Percentiles rank a stretch among this genome's conserved stretches.
Conservation (phyloP, 768 basidiomycete species). For the Russula abietina region DNA sequence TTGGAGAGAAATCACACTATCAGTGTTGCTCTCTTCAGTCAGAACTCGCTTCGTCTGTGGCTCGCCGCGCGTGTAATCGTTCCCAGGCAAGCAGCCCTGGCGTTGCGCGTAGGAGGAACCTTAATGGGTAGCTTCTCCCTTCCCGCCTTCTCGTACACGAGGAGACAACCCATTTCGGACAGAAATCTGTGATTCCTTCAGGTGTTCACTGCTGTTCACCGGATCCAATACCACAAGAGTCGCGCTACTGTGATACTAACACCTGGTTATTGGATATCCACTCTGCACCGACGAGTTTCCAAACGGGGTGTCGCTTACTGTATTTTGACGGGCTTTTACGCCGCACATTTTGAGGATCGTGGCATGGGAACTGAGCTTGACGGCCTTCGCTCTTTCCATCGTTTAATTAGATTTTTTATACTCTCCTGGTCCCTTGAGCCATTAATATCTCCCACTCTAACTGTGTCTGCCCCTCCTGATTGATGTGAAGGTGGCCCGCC, state of each 20-base stretch:
- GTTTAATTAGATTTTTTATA: background rate
- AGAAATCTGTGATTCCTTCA: background rate
- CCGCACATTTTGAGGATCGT: background rate
- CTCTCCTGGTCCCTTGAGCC: conserved; percentile 13
- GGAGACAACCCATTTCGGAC: background rate
- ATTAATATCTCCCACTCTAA: background rate
- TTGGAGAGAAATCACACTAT: background rate
- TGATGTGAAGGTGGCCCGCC: background rate
- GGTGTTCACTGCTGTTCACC: background rate
- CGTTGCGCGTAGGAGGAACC: background rate
- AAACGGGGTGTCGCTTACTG: background rate
- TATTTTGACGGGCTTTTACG: background rate
- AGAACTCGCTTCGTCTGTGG: background rate
- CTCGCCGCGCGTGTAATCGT: background rate
- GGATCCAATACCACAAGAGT: background rate
- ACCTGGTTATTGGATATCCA: background rate
- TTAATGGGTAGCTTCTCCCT: background rate
- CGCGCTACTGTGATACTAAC: background rate
- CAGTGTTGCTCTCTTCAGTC: too few relatives aligned
- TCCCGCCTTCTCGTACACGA: background rate
- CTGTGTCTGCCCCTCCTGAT: background rate
- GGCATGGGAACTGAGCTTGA: conserved; percentile 11
- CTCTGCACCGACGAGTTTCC: background rate
- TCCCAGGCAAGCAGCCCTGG: background rate
- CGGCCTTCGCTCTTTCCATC: background rate